Conservation (phyloP, 2,329 filamentous ascomycete genomes). For the Cadophora sp. region DNA sequence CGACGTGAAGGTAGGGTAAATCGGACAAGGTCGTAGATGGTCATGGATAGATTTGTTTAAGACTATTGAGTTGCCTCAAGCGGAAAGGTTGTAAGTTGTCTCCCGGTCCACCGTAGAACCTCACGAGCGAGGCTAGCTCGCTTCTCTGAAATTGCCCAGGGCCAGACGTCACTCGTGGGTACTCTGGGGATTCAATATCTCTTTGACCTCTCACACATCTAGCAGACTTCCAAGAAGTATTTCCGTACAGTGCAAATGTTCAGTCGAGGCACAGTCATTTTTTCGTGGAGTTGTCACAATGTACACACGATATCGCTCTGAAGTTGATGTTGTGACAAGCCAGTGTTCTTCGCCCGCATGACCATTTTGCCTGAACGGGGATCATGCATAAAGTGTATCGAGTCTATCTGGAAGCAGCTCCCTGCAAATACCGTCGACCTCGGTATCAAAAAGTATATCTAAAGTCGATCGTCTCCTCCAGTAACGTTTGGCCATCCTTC, state of each 20-base stretch:
- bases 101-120: conserved; percentile 17
- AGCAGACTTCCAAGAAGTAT: conserved; percentile 2
- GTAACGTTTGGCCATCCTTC: conserved; percentile 51
- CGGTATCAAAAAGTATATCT: conserved; percentile 41
- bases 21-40: conserved; percentile 15
- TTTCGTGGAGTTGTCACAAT: neutral
- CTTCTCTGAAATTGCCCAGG: conserved; percentile 10
- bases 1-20: conserved; percentile 4
- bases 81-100: conserved; percentile 14
- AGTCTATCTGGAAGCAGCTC: conserved; percentile 9
- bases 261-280: neutral
- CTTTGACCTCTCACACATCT: neutral
- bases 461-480: conserved; percentile 50
- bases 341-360: conserved; percentile 8
- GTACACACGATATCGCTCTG: neutral
- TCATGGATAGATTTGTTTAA: conserved; percentile 18
- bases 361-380: conserved; percentile 8
- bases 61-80: conserved; percentile 14
- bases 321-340: conserved; percentile 7
- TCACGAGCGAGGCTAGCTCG: conserved; percentile 13
- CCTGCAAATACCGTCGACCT: conserved; percentile 9
- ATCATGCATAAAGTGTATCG: conserved; percentile 30
- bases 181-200: neutral
- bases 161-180: conserved; percentile 6
- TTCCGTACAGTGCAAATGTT: neutral